These are phyloP conservation scores for Nemania serpens DNA, from an alignment of 2,329 filamentous ascomycete genomes.

Conservation along the genomic window DNA sequence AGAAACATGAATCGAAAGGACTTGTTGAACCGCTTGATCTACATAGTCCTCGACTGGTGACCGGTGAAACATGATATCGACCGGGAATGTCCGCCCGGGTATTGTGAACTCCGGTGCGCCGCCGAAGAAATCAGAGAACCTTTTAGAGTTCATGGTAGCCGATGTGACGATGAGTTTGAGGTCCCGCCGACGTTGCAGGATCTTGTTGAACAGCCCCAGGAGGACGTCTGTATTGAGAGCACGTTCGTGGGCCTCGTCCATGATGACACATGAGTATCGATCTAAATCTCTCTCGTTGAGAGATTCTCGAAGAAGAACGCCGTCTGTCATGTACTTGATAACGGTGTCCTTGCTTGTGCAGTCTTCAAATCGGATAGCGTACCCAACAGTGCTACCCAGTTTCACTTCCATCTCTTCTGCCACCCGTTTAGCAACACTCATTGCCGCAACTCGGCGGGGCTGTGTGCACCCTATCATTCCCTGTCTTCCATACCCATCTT, in stretches of 20 bases:
- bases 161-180: constrained; percentile 97
- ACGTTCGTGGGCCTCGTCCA: constrained; percentile 98
- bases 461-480: constrained; percentile 98
- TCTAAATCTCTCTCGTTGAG: constrained; percentile 91
- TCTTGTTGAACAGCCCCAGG: constrained; percentile 98
- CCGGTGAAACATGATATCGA: constrained; percentile 93
- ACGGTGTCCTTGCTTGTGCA: constrained; percentile 93
- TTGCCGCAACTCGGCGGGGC: constrained; percentile 92
- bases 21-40: constrained; percentile 93
- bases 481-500: constrained; percentile 86
- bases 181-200: constrained; percentile 84
- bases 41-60: constrained; percentile 98
- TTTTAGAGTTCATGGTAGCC: constrained; percentile 96
- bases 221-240: constrained; percentile 96
- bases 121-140: constrained; percentile 94
- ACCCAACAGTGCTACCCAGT: constrained; percentile 85
- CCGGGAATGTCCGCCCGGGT: constrained; percentile 92
- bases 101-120: constrained; percentile 97
- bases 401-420: constrained; percentile 97
- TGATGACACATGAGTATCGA: constrained; percentile 97
- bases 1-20: constrained; percentile 93
- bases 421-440: constrained; percentile 98
- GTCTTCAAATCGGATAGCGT: constrained; percentile 97
- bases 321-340: constrained; percentile 99
- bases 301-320: constrained; percentile 90